Conservation (phyloP, 2,329 filamentous ascomycete genomes). For the Sporothrix phasma region DNA sequence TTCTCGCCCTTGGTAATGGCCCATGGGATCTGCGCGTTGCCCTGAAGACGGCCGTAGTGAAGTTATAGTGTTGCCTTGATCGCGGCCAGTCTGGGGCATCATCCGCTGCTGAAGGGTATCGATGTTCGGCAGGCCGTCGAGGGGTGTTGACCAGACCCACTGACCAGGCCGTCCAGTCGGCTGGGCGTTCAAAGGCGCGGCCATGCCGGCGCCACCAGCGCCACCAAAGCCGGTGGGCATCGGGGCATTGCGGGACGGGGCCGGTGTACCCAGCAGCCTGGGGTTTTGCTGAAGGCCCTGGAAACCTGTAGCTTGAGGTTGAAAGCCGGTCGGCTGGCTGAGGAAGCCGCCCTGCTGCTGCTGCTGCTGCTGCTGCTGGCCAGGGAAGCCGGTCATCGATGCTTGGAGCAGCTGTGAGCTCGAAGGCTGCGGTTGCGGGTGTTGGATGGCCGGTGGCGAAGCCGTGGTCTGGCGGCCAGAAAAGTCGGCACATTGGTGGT, state of each 20-base stretch:
- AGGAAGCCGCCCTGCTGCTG: slow-evolving; percentile 46
- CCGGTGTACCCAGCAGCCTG: slow-evolving; percentile 74
- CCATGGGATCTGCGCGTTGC: slow-evolving; percentile 95
- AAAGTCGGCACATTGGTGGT: slow-evolving; percentile 60
- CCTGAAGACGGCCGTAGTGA: slow-evolving; percentile 75
- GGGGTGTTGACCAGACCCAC: slow-evolving; percentile 97
- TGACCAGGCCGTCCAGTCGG: slow-evolving; percentile 88
- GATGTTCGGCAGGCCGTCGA: slow-evolving; percentile 86
- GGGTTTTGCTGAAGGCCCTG: slow-evolving; percentile 49
- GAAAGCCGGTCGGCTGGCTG: slow-evolving; percentile 48
- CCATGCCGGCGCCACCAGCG: slow-evolving; percentile 52
- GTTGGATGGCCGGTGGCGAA: slow-evolving; percentile 48
- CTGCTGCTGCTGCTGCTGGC: slow-evolving; percentile 42
- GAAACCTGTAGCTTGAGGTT: slow-evolving; percentile 61
- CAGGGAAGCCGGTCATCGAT: slow-evolving; percentile 60
- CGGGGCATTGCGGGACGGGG: slow-evolving; percentile 80
- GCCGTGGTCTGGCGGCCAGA: slow-evolving; percentile 40
- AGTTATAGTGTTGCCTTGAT: slow-evolving; percentile 50
- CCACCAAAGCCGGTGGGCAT: slow-evolving; percentile 53
- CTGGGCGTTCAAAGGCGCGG: slow-evolving; percentile 70
- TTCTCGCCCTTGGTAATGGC: slow-evolving; percentile 98
- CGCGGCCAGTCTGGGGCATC: slow-evolving; percentile 93
- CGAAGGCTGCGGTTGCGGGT: slow-evolving; percentile 64
- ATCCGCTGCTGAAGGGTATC: slow-evolving; percentile 85
- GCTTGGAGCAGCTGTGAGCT: slow-evolving; percentile 55